Evolutionary conservation across 2,329 filamentous ascomycete species (phyloP), one percentile per base, ranked within the genome.

Genomic region (Ceratocystis ficicola): DNA sequence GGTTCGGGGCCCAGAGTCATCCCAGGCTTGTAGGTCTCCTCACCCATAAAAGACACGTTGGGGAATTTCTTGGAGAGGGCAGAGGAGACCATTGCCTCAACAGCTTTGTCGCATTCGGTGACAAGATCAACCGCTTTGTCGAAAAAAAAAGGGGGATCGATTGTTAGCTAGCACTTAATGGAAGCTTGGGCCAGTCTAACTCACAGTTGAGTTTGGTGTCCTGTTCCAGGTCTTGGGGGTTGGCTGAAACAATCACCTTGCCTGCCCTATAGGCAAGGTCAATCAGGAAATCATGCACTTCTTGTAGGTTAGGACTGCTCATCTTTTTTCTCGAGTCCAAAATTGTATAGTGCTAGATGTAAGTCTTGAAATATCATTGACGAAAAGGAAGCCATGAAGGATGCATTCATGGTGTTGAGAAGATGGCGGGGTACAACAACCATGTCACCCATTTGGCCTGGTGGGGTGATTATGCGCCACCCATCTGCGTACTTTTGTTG

Each of bases 21-120:
- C 70, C 87, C 87, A 1, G 86, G 82, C 69, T 84, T 79, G 77
- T 90, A 88, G 32, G 88, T 90, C 76, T 93, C 88, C 73, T 90
- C 87, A 72, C 87, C 87, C 74, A 90, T 84, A 74, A 90, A 89
- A 69, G 79, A 74, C 71, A 81, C 82, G 68, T 73, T 69, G 0
- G 85, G 85, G 73, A 84, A 86, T 20, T 77, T 74, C 17, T 75
- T 69, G 2, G 75, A 75, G 15, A 88, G 79, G 50, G 77, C 77
- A 17, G 75, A 73, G 6, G 79, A 81, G 65, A 87, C 82, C 77
- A 85, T 83, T 64, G 78, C 77, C 73, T 88, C 85, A 64, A 88
- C 83, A 12, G 82, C 83, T 72, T 84, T 79, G 75, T 88, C 85
- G 22, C 83, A 82, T 72, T 87, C 85, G 28, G 85, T 88, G 52